A percentile compares a stretch with the other conserved stretches of the same genome.
phyloP scores from a whole-genome alignment of 768 basidiomycete species.

The Russula sp. region DNA sequence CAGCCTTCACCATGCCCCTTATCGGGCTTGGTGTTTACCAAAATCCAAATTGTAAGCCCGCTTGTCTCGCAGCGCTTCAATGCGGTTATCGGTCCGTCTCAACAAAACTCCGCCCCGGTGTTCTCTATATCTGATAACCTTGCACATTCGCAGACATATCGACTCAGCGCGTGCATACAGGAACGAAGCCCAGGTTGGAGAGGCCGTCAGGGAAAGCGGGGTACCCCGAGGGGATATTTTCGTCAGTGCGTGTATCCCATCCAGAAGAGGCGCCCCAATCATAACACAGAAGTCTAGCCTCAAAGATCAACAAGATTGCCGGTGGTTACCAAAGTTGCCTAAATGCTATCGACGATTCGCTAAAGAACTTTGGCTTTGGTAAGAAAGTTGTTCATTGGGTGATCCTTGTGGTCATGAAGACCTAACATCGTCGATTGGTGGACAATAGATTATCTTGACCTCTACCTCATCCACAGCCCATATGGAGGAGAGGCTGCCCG shows the following conservation, averaged over 20 bases:
- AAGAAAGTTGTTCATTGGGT: not conserved
- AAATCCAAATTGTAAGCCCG: slow-evolving; percentile 50
- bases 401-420: not conserved
- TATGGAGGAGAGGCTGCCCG: slow-evolving; percentile 56
- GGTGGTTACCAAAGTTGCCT: slow-evolving; percentile 12
- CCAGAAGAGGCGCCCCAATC: not conserved
- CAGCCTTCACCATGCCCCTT: slow-evolving; percentile 54
- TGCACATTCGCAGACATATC: slow-evolving; percentile 45
- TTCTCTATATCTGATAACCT: no score
- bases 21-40: slow-evolving; percentile 69
- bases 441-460: slow-evolving; percentile 55
- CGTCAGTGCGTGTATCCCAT: slow-evolving; percentile 46
- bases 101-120: not conserved
- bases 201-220: slow-evolving; percentile 51
- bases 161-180: slow-evolving; percentile 68
- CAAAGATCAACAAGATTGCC: slow-evolving; percentile 21
- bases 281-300: slow-evolving; percentile 7
- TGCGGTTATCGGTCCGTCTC: slow-evolving; percentile 54
- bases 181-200: slow-evolving; percentile 58
- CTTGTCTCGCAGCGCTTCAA: slow-evolving; percentile 56
- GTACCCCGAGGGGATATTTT: slow-evolving; percentile 57
- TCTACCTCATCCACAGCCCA: slow-evolving; percentile 77
- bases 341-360: slow-evolving; percentile 9
- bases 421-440: not conserved
- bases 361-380: slow-evolving; percentile 7